Base-by-base conservation (phyloP, 805 yeast genomes). In the Candida adriatica region DNA sequence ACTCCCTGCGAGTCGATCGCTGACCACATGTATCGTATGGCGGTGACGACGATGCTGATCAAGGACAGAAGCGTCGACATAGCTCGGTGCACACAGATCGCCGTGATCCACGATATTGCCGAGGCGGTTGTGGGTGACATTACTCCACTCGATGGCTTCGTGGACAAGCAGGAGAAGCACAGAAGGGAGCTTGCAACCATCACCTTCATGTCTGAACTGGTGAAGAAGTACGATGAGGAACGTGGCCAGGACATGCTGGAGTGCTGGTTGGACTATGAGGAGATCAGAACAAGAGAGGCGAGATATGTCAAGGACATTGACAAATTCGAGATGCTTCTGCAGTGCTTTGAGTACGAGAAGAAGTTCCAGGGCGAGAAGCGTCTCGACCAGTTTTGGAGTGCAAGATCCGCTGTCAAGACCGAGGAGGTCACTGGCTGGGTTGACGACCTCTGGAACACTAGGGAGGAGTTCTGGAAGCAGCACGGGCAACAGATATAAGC, bases 11-110 rank as follows among this genome's bases (percentile, higher is more conserved):
- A 86, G 56, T 73, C 82, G 31, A 86, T 87, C 31, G 72, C 85
- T n/a, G 96, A 88, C 58, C 96, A 90, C 56, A 88, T 88, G 95
- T 88, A 90, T 54, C 68, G 98, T 35, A 88, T 90, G 96, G 75
- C 86, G 5, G 63, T 88, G 14, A 74, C 86, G 26, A 66, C 90
- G 15, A 73, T 87, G 80, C 56, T 86, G 16, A 68, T 85, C 26
- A 58, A 61, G 18, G 59, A 68, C 30, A 56, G 58, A n/a, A 57
- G 62, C 2, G 64, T 82, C 19, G 75, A 83, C 56, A 63, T 71
- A 16, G 68, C 71, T 38, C 73, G 73, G 45, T 86, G 96, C 62
- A 80, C 78, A 30, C 80, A 82, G 58, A 87, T 90, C 33, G 87
- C 96, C 1, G 63, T 87, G 24, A 77, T 87, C 19, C 98, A 90